phyloP scores from a whole-genome alignment of 2,329 filamentous ascomycete species.

The Cryphonectria radicalis region DNA sequence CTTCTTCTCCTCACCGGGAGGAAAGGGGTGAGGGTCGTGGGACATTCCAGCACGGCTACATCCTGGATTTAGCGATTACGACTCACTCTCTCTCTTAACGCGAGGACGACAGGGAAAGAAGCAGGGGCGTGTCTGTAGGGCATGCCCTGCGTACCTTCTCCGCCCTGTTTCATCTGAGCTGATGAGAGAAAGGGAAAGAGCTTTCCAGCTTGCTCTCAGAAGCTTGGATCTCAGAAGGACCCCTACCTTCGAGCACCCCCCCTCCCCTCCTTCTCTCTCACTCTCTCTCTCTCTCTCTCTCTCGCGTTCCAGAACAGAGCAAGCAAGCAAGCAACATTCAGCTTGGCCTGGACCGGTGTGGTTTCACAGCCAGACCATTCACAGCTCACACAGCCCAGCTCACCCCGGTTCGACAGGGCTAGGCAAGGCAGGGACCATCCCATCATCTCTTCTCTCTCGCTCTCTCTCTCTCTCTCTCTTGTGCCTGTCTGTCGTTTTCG shows the following conservation, averaged over 20 bases:
- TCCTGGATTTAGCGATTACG: neutral
- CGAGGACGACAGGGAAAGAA: too few relatives aligned
- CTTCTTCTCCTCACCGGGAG: too few relatives aligned
- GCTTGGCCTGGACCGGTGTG: neutral
- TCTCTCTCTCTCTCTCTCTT: too few relatives aligned
- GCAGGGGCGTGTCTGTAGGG: neutral
- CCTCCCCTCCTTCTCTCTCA: too few relatives aligned
- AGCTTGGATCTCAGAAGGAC: neutral
- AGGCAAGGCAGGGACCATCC: constrained; percentile 4
- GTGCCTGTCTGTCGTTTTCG: too few relatives aligned
- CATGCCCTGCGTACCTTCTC: neutral
- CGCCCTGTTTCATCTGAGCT: neutral
- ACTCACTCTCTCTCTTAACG: neutral
- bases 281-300: neutral
- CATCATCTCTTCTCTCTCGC: too few relatives aligned
- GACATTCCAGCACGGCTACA: neutral
- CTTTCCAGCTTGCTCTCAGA: neutral
- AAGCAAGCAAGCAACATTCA: neutral
- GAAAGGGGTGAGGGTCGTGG: too few relatives aligned
- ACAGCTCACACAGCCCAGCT: neutral
- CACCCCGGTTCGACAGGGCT: neutral
- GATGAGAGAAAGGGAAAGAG: neutral
- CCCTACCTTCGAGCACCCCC: neutral
- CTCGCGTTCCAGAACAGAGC: neutral
- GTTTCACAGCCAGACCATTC: neutral